Evolutionary conservation across 2,329 filamentous ascomycete genomes (phyloP).

Genomic region (Conoideocrella luteorostrata): DNA sequence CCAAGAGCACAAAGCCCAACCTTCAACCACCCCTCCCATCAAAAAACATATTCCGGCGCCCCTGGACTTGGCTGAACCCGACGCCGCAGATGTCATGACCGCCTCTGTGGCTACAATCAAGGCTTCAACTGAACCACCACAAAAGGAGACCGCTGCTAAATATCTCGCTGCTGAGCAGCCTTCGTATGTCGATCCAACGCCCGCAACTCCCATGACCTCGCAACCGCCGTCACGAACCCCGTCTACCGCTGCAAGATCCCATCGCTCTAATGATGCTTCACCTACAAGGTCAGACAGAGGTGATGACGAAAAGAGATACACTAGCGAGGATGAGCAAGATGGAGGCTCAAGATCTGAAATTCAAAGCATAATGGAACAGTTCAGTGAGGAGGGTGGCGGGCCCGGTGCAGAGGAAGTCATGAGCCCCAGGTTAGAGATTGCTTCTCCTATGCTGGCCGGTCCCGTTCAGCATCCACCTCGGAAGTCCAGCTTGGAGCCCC

Average conservation of each 20-base stretch:
- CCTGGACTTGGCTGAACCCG: conserved; percentile 10
- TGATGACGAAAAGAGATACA: conserved; percentile 50
- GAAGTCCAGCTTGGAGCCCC: conserved; percentile 77
- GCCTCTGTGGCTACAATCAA: conserved; percentile 45
- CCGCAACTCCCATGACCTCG: conserved; percentile 48
- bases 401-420: conserved; percentile 78
- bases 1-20: not conserved
- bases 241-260: conserved; percentile 46
- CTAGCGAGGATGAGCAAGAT: conserved; percentile 59
- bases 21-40: conserved; percentile 11
- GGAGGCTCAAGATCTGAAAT: conserved; percentile 77
- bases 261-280: conserved; percentile 37
- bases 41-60: conserved; percentile 18
- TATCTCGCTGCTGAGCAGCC: conserved; percentile 42
- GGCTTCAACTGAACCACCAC: conserved; percentile 32
- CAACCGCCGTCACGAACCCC: conserved; percentile 54
- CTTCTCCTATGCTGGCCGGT: conserved; percentile 68
- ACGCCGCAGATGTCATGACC: conserved; percentile 28
- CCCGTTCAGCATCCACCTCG: conserved; percentile 69
- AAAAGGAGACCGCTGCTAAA: conserved; percentile 30
- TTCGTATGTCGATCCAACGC: conserved; percentile 51
- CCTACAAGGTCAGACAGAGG: conserved; percentile 47
- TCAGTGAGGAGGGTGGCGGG: conserved; percentile 66
- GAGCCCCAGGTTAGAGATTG: conserved; percentile 78
- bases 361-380: conserved; percentile 96